These are phyloP conservation scores for Urochloa ruziziensis DNA, from an alignment of 176 grass and related monocot species.

Conservation along the genomic window DNA sequence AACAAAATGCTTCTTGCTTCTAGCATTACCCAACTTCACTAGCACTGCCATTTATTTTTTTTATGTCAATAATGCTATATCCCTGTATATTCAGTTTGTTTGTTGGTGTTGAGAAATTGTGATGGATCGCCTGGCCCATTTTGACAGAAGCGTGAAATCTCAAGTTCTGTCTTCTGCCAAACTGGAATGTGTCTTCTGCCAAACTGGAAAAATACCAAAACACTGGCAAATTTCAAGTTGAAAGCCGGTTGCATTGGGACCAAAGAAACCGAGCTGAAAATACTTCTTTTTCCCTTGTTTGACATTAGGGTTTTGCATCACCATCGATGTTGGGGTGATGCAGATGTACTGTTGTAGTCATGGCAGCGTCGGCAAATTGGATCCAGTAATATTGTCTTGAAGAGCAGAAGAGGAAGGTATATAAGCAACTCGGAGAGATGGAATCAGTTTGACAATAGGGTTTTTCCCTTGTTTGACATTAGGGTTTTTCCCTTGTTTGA, in stretches of 20 bases:
- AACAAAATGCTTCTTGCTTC: not conserved
- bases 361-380: not conserved
- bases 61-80: not conserved
- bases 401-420: not conserved
- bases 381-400: not conserved
- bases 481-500: too few relatives aligned
- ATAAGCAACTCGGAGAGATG: not conserved
- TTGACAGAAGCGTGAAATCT: not conserved
- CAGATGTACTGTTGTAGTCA: not conserved
- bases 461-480: slow-evolving; percentile 36
- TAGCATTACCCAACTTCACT: not conserved
- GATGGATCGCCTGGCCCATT: not conserved
- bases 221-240: not conserved
- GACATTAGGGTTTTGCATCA: not conserved
- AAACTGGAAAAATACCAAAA: not conserved
- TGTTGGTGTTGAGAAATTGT: not conserved
- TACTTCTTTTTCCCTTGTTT: too few relatives aligned
- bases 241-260: not conserved
- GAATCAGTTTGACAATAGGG: slow-evolving; percentile 38
- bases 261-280: not conserved
- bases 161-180: too few relatives aligned
- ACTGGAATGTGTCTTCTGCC: not conserved
- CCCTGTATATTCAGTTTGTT: not conserved
- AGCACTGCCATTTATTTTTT: not conserved
- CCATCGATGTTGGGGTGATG: not conserved